These are phyloP conservation scores for Fistulinella cinereoalba DNA, from an alignment of 1,284 basidiomycete genomes.

Conservation along the genomic window DNA sequence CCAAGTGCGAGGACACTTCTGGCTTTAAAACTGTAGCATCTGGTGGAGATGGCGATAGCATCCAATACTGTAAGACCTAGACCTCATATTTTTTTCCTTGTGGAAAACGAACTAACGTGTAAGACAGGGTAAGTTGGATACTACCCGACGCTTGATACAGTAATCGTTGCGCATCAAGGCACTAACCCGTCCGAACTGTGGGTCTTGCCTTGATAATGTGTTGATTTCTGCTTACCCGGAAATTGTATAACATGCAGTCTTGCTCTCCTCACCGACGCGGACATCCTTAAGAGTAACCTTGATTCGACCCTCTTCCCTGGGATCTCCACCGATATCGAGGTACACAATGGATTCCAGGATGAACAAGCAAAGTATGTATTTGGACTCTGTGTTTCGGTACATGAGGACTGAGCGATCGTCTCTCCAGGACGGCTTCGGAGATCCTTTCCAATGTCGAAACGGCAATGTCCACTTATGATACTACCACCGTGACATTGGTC, in stretches of 20 bases:
- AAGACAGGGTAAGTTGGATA: slow-evolving; percentile 43
- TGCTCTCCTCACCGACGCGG: slow-evolving; percentile 51
- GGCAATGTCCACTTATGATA: slow-evolving; percentile 39
- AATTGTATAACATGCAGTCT: slow-evolving; percentile 22
- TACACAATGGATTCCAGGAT: slow-evolving; percentile 56
- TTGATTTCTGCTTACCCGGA: neutral
- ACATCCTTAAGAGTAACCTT: slow-evolving; percentile 41
- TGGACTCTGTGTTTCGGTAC: too few relatives aligned
- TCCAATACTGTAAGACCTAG: slow-evolving; percentile 48
- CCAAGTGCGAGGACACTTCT: slow-evolving; percentile 55
- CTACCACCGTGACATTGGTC: slow-evolving; percentile 46
- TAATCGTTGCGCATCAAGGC: slow-evolving; percentile 39
- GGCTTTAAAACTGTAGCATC: slow-evolving; percentile 50
- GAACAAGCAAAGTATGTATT: slow-evolving; percentile 46
- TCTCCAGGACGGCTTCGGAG: slow-evolving; percentile 36
- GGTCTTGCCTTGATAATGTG: too few relatives aligned
- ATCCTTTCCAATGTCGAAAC: slow-evolving; percentile 50
- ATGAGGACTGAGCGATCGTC: too few relatives aligned
- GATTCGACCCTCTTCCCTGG: slow-evolving; percentile 59
- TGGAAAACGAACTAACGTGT: too few relatives aligned
- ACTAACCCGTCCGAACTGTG: slow-evolving; percentile 28
- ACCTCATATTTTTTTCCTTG: too few relatives aligned
- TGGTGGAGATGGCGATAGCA: slow-evolving; percentile 50
- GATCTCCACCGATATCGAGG: slow-evolving; percentile 44
- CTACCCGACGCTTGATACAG: slow-evolving; percentile 32